These are phyloP conservation scores for Puccinia coronata DNA, from an alignment of 1,284 basidiomycete species.

Conservation along the genomic window DNA sequence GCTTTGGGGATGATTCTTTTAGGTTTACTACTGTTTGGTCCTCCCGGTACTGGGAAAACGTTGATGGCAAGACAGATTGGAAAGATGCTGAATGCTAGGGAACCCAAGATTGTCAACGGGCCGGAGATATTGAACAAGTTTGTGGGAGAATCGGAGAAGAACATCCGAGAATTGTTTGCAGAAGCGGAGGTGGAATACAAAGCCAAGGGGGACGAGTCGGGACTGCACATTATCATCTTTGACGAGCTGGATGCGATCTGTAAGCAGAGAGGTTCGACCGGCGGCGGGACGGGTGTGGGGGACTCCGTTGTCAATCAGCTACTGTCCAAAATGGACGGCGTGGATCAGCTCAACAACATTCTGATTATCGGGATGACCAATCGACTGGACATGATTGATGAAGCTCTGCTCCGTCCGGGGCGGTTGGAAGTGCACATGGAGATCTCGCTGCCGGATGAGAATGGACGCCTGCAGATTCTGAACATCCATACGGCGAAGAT, in stretches of 20 bases:
- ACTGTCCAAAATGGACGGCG: constrained; percentile 99
- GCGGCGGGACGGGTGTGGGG: constrained; percentile 91
- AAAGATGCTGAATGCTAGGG: constrained; percentile 96
- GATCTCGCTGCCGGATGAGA: constrained; percentile 92
- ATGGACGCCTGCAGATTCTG: constrained; percentile 89
- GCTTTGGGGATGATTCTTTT: neutral
- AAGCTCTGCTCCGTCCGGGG: constrained; percentile 92
- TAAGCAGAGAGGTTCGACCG: constrained; percentile 88
- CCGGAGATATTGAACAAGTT: constrained; percentile 97
- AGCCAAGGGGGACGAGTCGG: constrained; percentile 96
- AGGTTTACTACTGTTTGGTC: constrained; percentile 93
- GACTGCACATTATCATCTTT: constrained; percentile 98
- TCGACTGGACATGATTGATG: constrained; percentile 97
- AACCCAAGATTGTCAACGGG: constrained; percentile 98
- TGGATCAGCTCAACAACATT: constrained; percentile 98
- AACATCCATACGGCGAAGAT: constrained; percentile 95
- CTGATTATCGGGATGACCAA: constrained; percentile 99
- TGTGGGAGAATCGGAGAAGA: constrained; percentile 98
- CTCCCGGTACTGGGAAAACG: too few relatives aligned
- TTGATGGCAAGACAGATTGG: constrained; percentile 98
- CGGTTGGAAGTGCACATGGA: constrained; percentile 99
- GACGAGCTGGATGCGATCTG: constrained; percentile 99
- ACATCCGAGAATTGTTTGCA: constrained; percentile 93
- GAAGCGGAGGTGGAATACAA: constrained; percentile 99
- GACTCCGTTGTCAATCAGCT: constrained; percentile 99